Percentiles rank a stretch among this genome's conserved stretches.
These are phyloP conservation scores for Neurospora sp. DNA, from an alignment of 495 filamentous ascomycete genomes.

Conservation along the genomic window DNA sequence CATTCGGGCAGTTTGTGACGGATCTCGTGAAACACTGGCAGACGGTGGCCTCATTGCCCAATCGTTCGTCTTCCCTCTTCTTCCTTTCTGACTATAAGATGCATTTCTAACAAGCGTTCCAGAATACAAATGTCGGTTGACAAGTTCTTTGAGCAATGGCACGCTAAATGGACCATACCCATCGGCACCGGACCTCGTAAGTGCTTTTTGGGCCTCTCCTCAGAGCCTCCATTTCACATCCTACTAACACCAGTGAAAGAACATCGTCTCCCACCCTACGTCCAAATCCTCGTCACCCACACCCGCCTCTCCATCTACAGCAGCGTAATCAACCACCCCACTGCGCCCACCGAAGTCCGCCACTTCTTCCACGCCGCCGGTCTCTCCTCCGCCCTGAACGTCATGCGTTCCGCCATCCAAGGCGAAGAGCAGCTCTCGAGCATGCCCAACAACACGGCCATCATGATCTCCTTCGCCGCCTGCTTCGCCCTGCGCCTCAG, in stretches of 20 bases:
- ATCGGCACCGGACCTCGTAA: conserved; percentile 48
- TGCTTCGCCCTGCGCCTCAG: conserved; percentile 59
- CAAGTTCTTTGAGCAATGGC: conserved; percentile 53
- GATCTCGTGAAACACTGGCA: conserved; percentile 31
- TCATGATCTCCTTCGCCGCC: conserved; percentile 68
- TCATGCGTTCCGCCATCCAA: conserved; percentile 63
- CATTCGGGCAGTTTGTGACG: conserved; percentile 55
- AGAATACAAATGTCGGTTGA: conserved; percentile 53
- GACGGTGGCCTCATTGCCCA: conserved; percentile 46
- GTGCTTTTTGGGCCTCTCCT: conserved; percentile 1
- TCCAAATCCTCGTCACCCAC: conserved; percentile 65
- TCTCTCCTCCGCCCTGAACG: conserved; percentile 59
- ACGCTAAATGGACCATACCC: conserved; percentile 47
- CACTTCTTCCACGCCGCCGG: conserved; percentile 61
- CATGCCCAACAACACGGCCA: conserved; percentile 70
- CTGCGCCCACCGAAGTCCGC: conserved; percentile 57
- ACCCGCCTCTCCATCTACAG: conserved; percentile 63
- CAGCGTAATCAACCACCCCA: conserved; percentile 64
- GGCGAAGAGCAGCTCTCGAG: conserved; percentile 58
- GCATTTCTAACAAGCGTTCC: not conserved
- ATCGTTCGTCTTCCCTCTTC: conserved; percentile 29
- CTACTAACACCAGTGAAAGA: conserved; percentile 23
- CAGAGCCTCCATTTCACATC: not conserved
- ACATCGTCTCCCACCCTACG: conserved; percentile 56
- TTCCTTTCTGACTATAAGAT: not conserved